Base-by-base conservation (phyloP, 805 yeast genomes). In the Lachancea thermotolerans region DNA sequence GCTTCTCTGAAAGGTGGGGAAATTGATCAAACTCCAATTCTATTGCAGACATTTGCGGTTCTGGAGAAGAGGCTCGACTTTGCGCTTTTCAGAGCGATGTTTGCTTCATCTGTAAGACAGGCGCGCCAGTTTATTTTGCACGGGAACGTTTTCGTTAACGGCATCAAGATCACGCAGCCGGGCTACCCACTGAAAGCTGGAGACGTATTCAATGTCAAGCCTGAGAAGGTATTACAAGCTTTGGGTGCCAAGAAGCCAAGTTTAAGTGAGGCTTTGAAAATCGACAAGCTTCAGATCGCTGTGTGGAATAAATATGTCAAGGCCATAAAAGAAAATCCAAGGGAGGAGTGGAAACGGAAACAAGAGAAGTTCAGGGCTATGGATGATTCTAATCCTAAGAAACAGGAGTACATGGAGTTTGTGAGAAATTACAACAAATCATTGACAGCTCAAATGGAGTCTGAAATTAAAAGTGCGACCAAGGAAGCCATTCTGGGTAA, bases 81-180 rank as follows among this genome's bases (percentile, higher is more conserved):
- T 60, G 97, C 96, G 2, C 57, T 91, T 10, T 93, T 87, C 70
- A 81, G 99, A 66, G 73, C 96, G 15, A 75, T 91, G 85, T 89
- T 91, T 70, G 96, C 98, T 4, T 78, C 95, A 4, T 85, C 95
- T 7, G 79, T 88, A 3, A 81, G 97, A 72, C 98, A 91, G 67
- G 96, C 99, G 2, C 78, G 96, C 55, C 89, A 85, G 60, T 88
- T 85, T 57, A 81, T 93, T 48, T 65, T 85, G 12, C 80, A 79
- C 39, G 95, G 95, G 1, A 72, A 82, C 52, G 98, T 91, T 10
- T 70, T 73, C 51, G 98, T 91, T 34, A 93, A 91, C 60, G 97
- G 96, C 9, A 76, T 82, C 31, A 72, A 70, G 12, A 82, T 90
- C 49, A 77, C 74, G 55, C 86, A 85, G 55, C 95, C 97, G 4